Evolutionary conservation across 768 basidiomycete genomes (phyloP).

Genomic region (Lepiota venenata): DNA sequence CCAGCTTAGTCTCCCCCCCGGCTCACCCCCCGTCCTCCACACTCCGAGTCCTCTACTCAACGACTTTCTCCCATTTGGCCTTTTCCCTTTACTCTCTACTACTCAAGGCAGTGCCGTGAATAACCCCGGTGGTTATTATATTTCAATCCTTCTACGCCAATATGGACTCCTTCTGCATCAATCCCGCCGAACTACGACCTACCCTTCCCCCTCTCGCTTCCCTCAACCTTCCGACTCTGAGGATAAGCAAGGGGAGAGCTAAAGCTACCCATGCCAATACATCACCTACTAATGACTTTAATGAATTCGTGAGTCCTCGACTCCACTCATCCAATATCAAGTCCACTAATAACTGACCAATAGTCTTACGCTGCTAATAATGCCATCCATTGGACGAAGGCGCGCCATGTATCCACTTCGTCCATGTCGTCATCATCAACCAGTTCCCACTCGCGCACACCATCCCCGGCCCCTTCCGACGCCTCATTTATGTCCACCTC

Average conservation of each 20-base stretch:
- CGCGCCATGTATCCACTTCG: background rate
- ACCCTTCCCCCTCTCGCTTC: constrained; percentile 52
- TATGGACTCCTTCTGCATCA: constrained; percentile 14
- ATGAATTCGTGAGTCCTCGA: constrained; percentile 2
- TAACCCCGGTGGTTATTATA: constrained; percentile 32
- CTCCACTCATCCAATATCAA: background rate
- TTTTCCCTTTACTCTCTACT: too few species aligned
- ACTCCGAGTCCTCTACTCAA: constrained; percentile 18
- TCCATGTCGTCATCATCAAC: background rate
- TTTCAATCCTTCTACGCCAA: constrained; percentile 16
- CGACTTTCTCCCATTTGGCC: constrained; percentile 16
- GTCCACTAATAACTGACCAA: background rate
- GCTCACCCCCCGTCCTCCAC: constrained; percentile 7
- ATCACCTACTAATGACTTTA: constrained; percentile 15
- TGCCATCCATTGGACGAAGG: constrained; percentile 17
- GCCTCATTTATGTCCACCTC: constrained; percentile 12
- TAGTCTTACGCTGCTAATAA: constrained; percentile 11
- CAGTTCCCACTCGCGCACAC: constrained; percentile 13
- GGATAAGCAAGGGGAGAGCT: constrained; percentile 4
- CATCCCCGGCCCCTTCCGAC: constrained; percentile 19
- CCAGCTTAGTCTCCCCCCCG: constrained; percentile 6
- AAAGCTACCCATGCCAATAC: constrained; percentile 16
- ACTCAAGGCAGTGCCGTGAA: constrained; percentile 35
- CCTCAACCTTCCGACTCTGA: constrained; percentile 33
- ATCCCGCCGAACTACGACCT: constrained; percentile 30